Evolutionary conservation across 352 stramenopile species (phyloP).

Genomic region (Pythium phragmitis): DNA sequence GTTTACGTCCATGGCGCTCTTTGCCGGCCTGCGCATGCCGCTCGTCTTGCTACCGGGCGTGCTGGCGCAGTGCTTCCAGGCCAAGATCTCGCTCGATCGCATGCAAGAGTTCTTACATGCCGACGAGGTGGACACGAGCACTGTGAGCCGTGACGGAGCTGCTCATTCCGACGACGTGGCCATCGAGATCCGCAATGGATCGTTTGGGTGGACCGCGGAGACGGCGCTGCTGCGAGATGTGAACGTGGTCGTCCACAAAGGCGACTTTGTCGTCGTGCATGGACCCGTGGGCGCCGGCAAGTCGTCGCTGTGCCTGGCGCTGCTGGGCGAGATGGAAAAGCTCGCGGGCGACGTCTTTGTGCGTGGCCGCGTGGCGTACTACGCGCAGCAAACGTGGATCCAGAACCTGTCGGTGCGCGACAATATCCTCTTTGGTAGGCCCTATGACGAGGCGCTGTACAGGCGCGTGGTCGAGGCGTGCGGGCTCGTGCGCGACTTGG

Average conservation of each 20-base stretch:
- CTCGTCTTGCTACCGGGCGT: constrained; percentile 24
- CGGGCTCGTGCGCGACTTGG: constrained; percentile 85
- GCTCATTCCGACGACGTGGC: constrained; percentile 12
- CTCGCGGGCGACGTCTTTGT: constrained; percentile 37
- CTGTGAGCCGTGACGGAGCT: constrained; percentile 22
- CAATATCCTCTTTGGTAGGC: constrained; percentile 92
- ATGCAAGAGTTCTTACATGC: constrained; percentile 37
- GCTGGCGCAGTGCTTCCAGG: constrained; percentile 42
- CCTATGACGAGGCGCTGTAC: constrained; percentile 46
- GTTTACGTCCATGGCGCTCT: constrained; percentile 28
- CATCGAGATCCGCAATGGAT: constrained; percentile 31
- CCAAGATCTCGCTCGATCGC: constrained; percentile 36
- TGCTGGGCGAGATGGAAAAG: constrained; percentile 87
- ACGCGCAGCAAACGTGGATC: constrained; percentile 83
- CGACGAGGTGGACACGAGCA: constrained; percentile 28
- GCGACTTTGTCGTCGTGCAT: constrained; percentile 54
- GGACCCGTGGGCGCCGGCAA: constrained; percentile 53
- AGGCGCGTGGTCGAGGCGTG: constrained; percentile 70
- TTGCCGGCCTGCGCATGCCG: constrained; percentile 15
- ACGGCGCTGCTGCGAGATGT: constrained; percentile 33
- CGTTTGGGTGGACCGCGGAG: constrained; percentile 37
- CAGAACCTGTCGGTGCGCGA: constrained; percentile 45
- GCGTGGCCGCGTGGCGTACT: constrained; percentile 61
- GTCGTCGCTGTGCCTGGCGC: constrained; percentile 47
- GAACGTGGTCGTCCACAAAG: constrained; percentile 38